These are phyloP conservation scores for Herpetomonas tarakana DNA, from an alignment of 208 protist genomes.

Conservation along the genomic window DNA sequence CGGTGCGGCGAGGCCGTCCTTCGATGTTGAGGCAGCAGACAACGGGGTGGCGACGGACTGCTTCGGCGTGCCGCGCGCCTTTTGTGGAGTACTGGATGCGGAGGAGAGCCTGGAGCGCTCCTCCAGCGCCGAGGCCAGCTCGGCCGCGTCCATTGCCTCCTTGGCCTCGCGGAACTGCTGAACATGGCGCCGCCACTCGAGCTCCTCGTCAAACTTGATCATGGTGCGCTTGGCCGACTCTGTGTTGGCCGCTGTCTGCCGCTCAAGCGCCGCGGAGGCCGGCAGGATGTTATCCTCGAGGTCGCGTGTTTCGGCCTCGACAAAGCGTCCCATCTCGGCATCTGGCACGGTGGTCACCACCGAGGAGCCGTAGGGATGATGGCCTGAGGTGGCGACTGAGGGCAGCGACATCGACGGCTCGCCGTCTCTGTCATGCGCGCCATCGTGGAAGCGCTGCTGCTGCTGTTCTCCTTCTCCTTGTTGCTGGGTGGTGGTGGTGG, in stretches of 20 bases:
- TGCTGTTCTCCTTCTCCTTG: too few species aligned
- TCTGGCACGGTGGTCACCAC: too few species aligned
- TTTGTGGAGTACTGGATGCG: background rate
- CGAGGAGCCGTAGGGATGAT: too few species aligned
- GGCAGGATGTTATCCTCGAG: background rate
- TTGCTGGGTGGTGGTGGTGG: too few species aligned
- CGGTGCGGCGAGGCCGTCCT: background rate
- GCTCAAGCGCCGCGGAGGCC: background rate
- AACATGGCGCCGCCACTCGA: background rate
- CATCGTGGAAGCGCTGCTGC: too few species aligned
- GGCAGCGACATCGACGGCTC: too few species aligned
- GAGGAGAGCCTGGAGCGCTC: background rate
- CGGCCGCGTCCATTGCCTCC: background rate
- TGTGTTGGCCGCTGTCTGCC: background rate
- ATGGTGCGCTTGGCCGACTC: background rate
- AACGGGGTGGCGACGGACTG: background rate
- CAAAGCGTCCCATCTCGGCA: background rate
- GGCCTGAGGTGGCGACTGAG: too few species aligned
- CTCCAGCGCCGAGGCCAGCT: background rate
- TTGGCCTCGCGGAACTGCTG: background rate
- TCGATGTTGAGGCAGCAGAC: background rate
- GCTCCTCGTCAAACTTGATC: conserved; percentile 1
- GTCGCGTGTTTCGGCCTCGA: background rate
- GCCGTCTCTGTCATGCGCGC: too few species aligned
- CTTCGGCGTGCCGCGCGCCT: background rate